A percentile compares a stretch with the other conserved stretches of the same genome.
Evolutionary conservation across 495 filamentous ascomycete species (phyloP).

Genomic region (Penicillium goetzii): DNA sequence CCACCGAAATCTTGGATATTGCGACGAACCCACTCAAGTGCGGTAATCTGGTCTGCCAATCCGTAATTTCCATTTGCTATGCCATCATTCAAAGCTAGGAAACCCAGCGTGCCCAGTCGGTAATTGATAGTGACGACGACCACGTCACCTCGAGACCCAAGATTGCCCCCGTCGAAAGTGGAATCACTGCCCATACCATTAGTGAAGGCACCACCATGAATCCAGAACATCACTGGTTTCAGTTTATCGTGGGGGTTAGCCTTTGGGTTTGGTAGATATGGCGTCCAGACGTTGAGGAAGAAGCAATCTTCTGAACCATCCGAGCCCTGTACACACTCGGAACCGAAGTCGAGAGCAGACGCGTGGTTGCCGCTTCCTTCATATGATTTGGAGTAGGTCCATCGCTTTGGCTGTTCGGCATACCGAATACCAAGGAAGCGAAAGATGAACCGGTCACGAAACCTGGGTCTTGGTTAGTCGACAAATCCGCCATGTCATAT

Average conservation of each 20-base stretch:
- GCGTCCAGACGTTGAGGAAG: constrained; percentile 54
- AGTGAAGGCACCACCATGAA: constrained; percentile 53
- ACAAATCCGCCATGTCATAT: no score
- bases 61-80: constrained; percentile 42
- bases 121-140: constrained; percentile 52
- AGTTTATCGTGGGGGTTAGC: constrained; percentile 22
- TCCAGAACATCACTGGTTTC: constrained; percentile 52
- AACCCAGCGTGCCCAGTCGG: constrained; percentile 45
- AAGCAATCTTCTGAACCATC: constrained; percentile 40
- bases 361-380: constrained; percentile 17
- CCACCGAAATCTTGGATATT: constrained; percentile 48
- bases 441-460: constrained; percentile 32
- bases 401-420: constrained; percentile 24
- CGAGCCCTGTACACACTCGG: constrained; percentile 23
- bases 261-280: constrained; percentile 42
- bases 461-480: constrained; percentile 14
- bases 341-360: constrained; percentile 30
- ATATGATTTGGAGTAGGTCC: constrained; percentile 27
- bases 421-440: constrained; percentile 33
- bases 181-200: constrained; percentile 42
- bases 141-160: constrained; percentile 49
- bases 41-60: constrained; percentile 42
- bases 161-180: constrained; percentile 45
- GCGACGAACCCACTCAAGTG: constrained; percentile 40
- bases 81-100: constrained; percentile 31